Evolutionary conservation across 2,329 filamentous ascomycete genomes (phyloP).

Genomic region (Aspergillus amoenus): DNA sequence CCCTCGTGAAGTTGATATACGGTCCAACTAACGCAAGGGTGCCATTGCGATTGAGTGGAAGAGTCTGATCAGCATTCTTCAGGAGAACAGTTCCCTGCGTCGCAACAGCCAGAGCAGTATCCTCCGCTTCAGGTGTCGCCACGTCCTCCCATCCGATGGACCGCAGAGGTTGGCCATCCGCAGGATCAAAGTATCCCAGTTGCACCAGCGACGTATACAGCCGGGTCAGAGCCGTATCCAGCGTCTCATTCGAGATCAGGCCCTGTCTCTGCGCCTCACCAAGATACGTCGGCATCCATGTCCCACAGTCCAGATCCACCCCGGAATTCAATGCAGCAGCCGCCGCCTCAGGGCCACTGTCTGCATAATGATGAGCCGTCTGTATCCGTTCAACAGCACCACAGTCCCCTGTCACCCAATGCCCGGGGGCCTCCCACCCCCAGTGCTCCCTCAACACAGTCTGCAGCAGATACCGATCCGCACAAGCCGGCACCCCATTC

Average conservation of each 20-base stretch:
- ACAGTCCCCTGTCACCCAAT: neutral
- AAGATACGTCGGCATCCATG: neutral
- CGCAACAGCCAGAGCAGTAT: neutral
- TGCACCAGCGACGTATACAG: neutral
- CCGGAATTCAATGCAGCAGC: neutral
- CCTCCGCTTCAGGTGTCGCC: neutral
- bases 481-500: neutral
- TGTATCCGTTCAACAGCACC: neutral
- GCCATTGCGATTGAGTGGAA: neutral
- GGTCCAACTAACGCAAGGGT: neutral
- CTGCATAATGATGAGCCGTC: neutral
- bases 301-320: neutral
- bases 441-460: neutral
- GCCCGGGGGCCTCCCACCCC: neutral
- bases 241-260: neutral
- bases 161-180: neutral
- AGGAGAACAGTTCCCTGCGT: neutral
- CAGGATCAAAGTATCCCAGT: neutral
- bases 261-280: neutral
- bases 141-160: neutral
- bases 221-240: neutral
- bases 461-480: neutral
- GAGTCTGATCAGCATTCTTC: neutral
- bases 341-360: neutral
- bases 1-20: neutral